Conservation (phyloP, 345 rosid species). For the Brassica juncea region DNA sequence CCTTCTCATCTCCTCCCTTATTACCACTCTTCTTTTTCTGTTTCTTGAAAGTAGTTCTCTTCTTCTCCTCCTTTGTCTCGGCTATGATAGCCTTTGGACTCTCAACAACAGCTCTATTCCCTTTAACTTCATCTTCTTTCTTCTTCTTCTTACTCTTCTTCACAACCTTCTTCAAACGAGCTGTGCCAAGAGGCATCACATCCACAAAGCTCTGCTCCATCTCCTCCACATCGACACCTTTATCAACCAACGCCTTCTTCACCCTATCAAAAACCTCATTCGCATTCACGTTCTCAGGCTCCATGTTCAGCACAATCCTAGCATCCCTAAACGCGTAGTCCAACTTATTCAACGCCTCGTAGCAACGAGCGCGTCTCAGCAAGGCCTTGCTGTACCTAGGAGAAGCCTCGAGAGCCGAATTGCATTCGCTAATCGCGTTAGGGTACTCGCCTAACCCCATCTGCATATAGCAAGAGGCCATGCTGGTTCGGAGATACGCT, state of each 20-base stretch:
- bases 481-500: conserved; percentile 73
- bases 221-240: conserved; percentile 69
- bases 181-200: conserved; percentile 41
- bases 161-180: conserved; percentile 52
- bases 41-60: conserved; percentile 27
- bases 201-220: conserved; percentile 56
- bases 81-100: conserved; percentile 24
- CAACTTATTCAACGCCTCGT: conserved; percentile 76
- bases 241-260: conserved; percentile 60
- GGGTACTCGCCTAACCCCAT: conserved; percentile 97
- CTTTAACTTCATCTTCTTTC: conserved; percentile 39
- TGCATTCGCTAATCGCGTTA: conserved; percentile 84
- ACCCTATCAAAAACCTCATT: conserved; percentile 72
- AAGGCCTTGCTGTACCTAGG: conserved; percentile 90
- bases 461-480: conserved; percentile 96
- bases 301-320: conserved; percentile 68
- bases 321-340: conserved; percentile 94
- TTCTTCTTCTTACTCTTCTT: conserved; percentile 71
- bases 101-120: conserved; percentile 37
- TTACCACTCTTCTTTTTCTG: conserved; percentile 49
- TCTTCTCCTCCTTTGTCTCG: conserved; percentile 21
- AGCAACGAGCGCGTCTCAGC: conserved; percentile 80
- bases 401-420: conserved; percentile 81
- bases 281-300: conserved; percentile 75
- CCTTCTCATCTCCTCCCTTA: conserved; percentile 50